These are phyloP conservation scores for Alternaria triticina DNA, from an alignment of 2,329 filamentous ascomycete species.

Conservation along the genomic window DNA sequence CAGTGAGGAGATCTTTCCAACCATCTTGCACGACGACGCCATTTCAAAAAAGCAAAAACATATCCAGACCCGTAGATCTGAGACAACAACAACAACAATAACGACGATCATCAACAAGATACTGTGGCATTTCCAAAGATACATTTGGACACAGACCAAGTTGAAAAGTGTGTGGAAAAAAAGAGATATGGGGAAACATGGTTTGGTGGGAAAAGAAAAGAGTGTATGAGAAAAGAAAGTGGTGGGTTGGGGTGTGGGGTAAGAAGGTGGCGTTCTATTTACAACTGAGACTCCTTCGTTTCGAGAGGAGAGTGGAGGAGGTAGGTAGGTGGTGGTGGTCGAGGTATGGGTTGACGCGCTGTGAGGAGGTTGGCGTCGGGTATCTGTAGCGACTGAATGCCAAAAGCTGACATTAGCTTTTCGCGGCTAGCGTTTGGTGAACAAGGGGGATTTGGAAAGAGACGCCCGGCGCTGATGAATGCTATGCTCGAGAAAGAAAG, in stretches of 20 bases:
- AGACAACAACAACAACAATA: background rate
- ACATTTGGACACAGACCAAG: constrained; percentile 9
- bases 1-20: constrained; percentile 1
- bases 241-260: background rate
- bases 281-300: background rate
- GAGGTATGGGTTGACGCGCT: constrained; percentile 8
- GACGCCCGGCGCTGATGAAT: constrained; percentile 39
- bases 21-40: constrained; percentile 10
- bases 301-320: background rate
- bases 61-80: constrained; percentile 3
- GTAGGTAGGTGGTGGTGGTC: background rate
- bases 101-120: background rate
- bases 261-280: background rate
- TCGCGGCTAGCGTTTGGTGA: constrained; percentile 4
- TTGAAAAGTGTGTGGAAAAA: background rate
- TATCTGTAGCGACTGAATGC: constrained; percentile 46
- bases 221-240: background rate
- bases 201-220: background rate
- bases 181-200: constrained; percentile 3
- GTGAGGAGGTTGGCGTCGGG: constrained; percentile 34
- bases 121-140: background rate
- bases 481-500: constrained; percentile 32
- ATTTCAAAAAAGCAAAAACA: background rate
- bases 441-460: constrained; percentile 3
- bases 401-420: constrained; percentile 28